Base-by-base conservation (phyloP, 1,139 yeast genomes). In the Diutina scorzettiae region DNA sequence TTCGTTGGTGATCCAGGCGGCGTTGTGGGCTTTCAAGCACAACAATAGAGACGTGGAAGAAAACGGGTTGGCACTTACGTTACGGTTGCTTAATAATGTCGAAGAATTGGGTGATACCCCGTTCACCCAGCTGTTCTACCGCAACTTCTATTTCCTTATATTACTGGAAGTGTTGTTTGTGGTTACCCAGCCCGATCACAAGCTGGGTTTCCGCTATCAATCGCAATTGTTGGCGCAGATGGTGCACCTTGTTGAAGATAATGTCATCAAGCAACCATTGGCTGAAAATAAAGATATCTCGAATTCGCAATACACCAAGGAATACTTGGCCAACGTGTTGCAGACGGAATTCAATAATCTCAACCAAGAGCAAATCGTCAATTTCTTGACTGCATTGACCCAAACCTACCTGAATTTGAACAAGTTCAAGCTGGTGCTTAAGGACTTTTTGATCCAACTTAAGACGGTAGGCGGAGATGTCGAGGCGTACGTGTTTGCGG, bases 11-110 rank as follows among this genome's bases (percentile, higher is more conserved):
- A 79, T 93, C 49, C 91, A 86, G 62, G 95, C 97, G 1, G 89
- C 95, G 41, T 70, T 93, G 55, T 91, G 98, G 98, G 97, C 97
- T 0, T 85, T 93, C 60, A 91, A 91, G 63, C 98, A 91, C 60
- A 93, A 89, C 54, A 86, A 89, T 61, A 76, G 96, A 60, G 96
- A 87, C 47, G 96, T 91, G 44, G 97, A 91, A 62, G 89, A 83
- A 48, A 81, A 81, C 44, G 97, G 96, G 32, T 73, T 91, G 53
- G 75, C 80, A 36, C 72, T 89, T 49, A 84, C 93, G 33, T 68
- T 81, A 47, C 96, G 89, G 55, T 70, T 91, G 50, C 71, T 89
- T 48, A 77, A 76, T 51, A 91, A 91, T 58, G 89, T 84, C 49
- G 94, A 89, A 49, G 77, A 74, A 46, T 66, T 84, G 49, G 85